These are phyloP conservation scores for Irpex lacteus DNA, from an alignment of 1,284 basidiomycete species.

Conservation along the genomic window DNA sequence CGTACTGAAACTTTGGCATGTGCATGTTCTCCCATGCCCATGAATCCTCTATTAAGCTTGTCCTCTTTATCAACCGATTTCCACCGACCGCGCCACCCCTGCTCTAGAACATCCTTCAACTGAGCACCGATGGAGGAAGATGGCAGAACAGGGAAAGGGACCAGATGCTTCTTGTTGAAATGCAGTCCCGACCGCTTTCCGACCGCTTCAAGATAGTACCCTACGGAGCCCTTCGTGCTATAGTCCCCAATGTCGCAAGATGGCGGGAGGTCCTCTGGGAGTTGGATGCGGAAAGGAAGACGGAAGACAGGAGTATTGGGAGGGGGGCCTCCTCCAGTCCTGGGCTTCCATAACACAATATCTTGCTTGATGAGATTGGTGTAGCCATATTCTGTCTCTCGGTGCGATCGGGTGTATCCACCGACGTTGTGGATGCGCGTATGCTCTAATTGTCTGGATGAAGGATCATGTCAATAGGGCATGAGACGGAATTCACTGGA, in stretches of 20 bases:
- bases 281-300: constrained; percentile 21
- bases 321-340: constrained; percentile 19
- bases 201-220: background rate
- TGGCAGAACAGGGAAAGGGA: background rate
- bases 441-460: background rate
- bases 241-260: constrained; percentile 18
- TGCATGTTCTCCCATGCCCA: constrained; percentile 17
- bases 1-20: constrained; percentile 17
- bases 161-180: background rate
- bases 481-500: background rate
- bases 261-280: constrained; percentile 20
- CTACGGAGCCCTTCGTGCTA: background rate
- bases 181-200: background rate
- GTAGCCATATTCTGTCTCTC: background rate
- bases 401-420: background rate
- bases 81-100: constrained; percentile 10
- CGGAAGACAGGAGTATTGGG: constrained; percentile 19
- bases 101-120: background rate
- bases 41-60: constrained; percentile 20
- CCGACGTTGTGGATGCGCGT: background rate
- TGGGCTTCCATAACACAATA: constrained; percentile 19
- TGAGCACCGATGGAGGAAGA: background rate
- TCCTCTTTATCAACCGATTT: constrained; percentile 7
- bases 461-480: background rate
- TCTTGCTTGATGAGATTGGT: constrained; percentile 12